These are phyloP conservation scores for Fonsecaea pedrosoi DNA, from an alignment of 2,329 filamentous ascomycete species.

Conservation along the genomic window DNA sequence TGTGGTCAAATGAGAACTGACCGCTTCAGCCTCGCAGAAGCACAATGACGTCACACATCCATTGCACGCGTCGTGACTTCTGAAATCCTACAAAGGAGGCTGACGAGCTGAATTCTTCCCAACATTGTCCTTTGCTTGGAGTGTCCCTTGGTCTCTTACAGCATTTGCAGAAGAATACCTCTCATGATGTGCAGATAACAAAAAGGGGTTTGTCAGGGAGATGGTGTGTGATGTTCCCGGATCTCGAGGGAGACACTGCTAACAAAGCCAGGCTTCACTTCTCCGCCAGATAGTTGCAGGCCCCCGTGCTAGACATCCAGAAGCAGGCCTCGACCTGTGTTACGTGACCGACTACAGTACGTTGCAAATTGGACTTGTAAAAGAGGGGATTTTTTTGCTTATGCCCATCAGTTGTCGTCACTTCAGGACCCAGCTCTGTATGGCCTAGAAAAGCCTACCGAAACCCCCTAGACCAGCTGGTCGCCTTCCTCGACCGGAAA, in stretches of 20 bases:
- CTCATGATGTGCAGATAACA: background rate
- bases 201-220: background rate
- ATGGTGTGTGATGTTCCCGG: background rate
- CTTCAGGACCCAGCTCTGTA: slow-evolving; percentile 86
- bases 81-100: background rate
- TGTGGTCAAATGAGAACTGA: background rate
- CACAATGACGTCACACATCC: background rate
- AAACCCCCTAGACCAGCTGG: slow-evolving; percentile 86
- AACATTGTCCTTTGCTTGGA: background rate
- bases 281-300: slow-evolving; percentile 91
- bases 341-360: slow-evolving; percentile 83
- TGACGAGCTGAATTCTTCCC: slow-evolving; percentile 14
- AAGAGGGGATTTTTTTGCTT: slow-evolving; percentile 9
- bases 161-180: background rate
- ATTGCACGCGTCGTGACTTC: background rate
- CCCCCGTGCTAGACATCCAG: slow-evolving; percentile 80
- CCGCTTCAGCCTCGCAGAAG: background rate
- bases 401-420: slow-evolving; percentile 62
- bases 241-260: background rate
- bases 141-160: background rate
- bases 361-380: slow-evolving; percentile 8
- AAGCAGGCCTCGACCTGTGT: slow-evolving; percentile 90
- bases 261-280: slow-evolving; percentile 65
- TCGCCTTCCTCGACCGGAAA: slow-evolving; percentile 84
- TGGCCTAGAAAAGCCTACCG: slow-evolving; percentile 93